Evolutionary conservation across 192 early-diverging fungal species (phyloP), one percentile per base, ranked within the genome.

Genomic region (Coemansia sp.): DNA sequence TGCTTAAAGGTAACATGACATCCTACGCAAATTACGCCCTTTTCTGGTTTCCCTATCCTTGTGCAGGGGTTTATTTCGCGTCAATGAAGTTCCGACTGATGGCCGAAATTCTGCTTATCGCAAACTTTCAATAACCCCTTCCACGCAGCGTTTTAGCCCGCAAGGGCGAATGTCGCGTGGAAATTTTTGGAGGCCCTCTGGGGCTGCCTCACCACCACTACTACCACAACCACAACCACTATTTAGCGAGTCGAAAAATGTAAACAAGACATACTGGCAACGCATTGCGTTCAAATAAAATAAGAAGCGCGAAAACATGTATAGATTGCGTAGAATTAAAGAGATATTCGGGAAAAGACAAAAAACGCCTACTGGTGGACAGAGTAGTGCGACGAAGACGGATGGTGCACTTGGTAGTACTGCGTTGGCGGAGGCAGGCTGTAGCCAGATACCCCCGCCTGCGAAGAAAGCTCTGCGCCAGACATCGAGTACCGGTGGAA

Each of bases 121-220:
- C 75, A 78, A 78, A 78, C 66, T 68, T 33, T 62, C 35, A 42
- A 65, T 60, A 63, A 61, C 65, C 69, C 60, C 65, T 72, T 72
- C 68, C 37, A 33, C 48, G 53, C 54, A 32, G 74, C 61, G 56
- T 43, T 32, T 54, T 35, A 34, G 33, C 53, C 59, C 41, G 21
- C 26, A 55, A 65, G 22, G 48, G 21, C 36, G 44, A 24, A 33
- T 63, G 62, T 42, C 27, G 63, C 34, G 64, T 55, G 65, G 75
- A 78, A 78, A 78, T 78, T 78, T 78, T 78, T 78, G 75, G 65
- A 71, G 52, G 75, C 62, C 65, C 71, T 48, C 36, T n/a, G 52
- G 56, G 36, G 64, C 54, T 34, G 55, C 60, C 22, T 36, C 26
- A 36, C 27, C n/a, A n/a, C n/a, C n/a, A n/a, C n/a, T n/a, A n/a